Conservation (phyloP, 2,329 filamentous ascomycete species). For the Fusarium papillatum region DNA sequence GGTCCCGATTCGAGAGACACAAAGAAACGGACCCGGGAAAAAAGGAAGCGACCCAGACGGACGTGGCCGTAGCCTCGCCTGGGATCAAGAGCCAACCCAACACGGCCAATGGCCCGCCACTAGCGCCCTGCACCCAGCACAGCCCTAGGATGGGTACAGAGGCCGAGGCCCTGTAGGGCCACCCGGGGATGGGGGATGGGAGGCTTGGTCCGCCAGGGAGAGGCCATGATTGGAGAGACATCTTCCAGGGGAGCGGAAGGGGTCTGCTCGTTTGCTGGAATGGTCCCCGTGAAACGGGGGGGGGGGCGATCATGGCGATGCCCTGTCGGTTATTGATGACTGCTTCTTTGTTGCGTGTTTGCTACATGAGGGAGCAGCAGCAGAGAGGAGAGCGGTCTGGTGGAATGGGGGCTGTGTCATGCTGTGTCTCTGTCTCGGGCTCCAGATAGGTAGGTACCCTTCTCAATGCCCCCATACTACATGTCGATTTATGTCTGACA, state of each 20-base stretch:
- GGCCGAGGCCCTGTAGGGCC: conserved; percentile 12
- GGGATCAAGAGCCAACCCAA: conserved; percentile 19
- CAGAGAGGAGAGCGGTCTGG: neutral
- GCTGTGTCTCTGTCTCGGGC: neutral
- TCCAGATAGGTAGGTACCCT: neutral
- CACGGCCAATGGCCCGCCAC: conserved; percentile 1
- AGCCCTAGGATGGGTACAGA: conserved; percentile 37
- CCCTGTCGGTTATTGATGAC: conserved; percentile 16
- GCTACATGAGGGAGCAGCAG: conserved; percentile 1
- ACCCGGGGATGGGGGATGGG: conserved; percentile 25
- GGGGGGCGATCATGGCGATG: conserved; percentile 12
- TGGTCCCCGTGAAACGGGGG: neutral
- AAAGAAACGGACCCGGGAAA: neutral
- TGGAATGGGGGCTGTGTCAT: conserved; percentile 27
- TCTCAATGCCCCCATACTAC: neutral
- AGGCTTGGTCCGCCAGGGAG: conserved; percentile 15
- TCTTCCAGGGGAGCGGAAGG: neutral
- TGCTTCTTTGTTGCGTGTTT: conserved; percentile 14
- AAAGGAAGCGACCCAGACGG: conserved; percentile 9
- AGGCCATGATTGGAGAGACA: conserved; percentile 28
- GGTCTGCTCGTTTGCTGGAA: neutral
- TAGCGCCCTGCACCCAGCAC: conserved; percentile 33
- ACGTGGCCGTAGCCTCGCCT: conserved; percentile 34
- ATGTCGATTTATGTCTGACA: neutral
- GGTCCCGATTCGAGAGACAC: neutral